Base-by-base conservation (phyloP, 106 monocot genomes). In the Gastrodia elata region DNA sequence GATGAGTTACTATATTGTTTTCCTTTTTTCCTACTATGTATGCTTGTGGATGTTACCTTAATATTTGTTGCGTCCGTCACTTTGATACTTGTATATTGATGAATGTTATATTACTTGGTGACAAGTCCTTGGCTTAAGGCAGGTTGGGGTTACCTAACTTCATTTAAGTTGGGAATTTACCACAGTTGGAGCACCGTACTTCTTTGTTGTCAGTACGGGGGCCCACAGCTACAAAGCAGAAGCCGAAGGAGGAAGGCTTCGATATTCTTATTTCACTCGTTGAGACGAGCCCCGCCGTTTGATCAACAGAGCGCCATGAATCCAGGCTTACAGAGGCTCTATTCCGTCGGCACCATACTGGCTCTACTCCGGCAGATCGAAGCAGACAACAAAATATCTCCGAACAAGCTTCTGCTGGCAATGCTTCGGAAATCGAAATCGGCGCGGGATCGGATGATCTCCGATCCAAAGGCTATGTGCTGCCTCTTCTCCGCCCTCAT, bases 201-300 rank as follows among this genome's bases (percentile, higher is more conserved):
- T n/a, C n/a, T n/a, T n/a, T n/a, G n/a, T n/a, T n/a, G n/a, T n/a
- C n/a, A n/a, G n/a, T n/a, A n/a, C n/a, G n/a, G n/a, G n/a, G n/a
- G n/a, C n/a, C n/a, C n/a, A 39, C 42, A 16, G 15, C 68, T 46
- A 24, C 68, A n/a, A 48, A 76, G 30, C 34, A 65, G 24, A 33
- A 68, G 38, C 48, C 18, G 24, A 77, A 38, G 56, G 38, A 77
- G 26, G 69, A 70, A 28, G 77, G 70, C 38, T 30, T 65, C 8
- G 77, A 77, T 6, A 70, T 70, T 30, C 77, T 77, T 27, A 27
- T 77, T 24, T 55, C 56, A 16, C 70, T 77, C 35, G 30, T 70
- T 34, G 16, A 34, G 10, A 55, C 26, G 2, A 70, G 57, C 56
- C 55, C n/a, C 70, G 39, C 38, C 69, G 30, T 25, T 24, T 1